Evolutionary conservation across 2,329 filamentous ascomycete genomes (phyloP), one percentile per base, ranked within the genome.

Genomic region (Pochonia chlamydosporia): DNA sequence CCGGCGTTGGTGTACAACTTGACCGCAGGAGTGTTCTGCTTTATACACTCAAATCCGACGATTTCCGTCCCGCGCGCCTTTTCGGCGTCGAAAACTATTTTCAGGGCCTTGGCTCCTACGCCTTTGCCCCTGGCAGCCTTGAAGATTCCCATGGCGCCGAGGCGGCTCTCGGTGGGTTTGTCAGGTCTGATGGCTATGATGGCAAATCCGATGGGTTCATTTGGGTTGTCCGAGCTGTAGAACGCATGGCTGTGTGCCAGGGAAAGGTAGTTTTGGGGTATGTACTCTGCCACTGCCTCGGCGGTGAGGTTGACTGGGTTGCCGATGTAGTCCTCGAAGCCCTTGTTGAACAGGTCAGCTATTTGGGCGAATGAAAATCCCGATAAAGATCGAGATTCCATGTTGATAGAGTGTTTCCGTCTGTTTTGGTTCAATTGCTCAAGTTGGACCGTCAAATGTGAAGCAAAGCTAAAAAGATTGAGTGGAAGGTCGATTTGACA

Each of bases 21-120:
- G 18, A 56, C 10, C 2, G 46, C 55, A 2, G 28, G 43, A 24
- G 51, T 42, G 33, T 59, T 56, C 18, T 46, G 6, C n/a, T 46
- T n/a, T 11, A 59, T 54, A 18, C 49, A 52, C 44, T 59, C 56
- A 9, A 59, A 51, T 46, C 56, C 56, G 16, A 59, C 11, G 0
- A 51, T 16, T 9, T 33, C 18, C 9, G 31, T 47, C 18, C 52
- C 53, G n/a, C 44, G 13, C 13, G 45, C 25, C 33, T 47, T 49
- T 46, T 52, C 49, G 5, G 35, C 43, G 18, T 48, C 47, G n/a
- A 56, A 36, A 14, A 49, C 25, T 28, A 40, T 43, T 16, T 37
- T 30, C 2, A 57, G 10, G 5, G 45, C 53, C 45, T 40, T 39
- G 2, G 44, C 24, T 16, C 54, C 56, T 9, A 52, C 25, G 10